Base-by-base conservation (phyloP, 1,284 basidiomycete species). In the Amylostereum areolatum region DNA sequence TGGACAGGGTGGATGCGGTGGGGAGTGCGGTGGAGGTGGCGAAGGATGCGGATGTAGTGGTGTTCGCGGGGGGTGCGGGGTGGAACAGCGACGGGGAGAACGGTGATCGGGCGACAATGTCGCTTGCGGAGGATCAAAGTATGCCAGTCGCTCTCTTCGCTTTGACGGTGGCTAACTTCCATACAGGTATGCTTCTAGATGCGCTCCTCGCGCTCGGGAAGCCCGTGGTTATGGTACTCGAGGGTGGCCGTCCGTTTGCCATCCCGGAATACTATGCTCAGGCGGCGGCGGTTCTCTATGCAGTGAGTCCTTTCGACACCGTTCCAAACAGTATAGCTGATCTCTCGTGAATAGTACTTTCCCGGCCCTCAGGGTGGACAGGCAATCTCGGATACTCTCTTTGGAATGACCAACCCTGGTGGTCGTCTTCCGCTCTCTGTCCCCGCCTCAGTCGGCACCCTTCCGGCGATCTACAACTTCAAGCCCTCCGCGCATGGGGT, bases 71-170 rank as follows among this genome's bases (percentile, higher is more conserved):
- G 8, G 63, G 63, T 31, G 62, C 61, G 6, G 60, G 57, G 43
- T 63, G 62, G 62, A 63, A 63, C 47, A 63, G 60, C 44, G 63
- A 65, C 37, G 63, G 57, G 3, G 63, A 65, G 46, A 61, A 56
- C 39, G 60, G 54, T 4, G 63, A 65, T 50, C 56, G 63, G 8
- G 60, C 59, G 8, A 62, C 62, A n/a, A 45, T 65, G 25, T 52
- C 57, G 4, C 48, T 65, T 29, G 61, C 62, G 5, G 54, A 48
- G n/a, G 62, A 63, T 49, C 63, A 65, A 49, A 65, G 63, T 63
- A 35, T 7, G 59, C 35, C 5, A n/a, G 28, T 34, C 28, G 40
- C 48, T 5, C 7, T n/a, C 10, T 27, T 8, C 28, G 6, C 18
- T 24, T 32, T 18, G 25, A 32, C 32, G n/a, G 34, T 9, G 47